Evolutionary conservation across 371 early-diverging fungal species (phyloP), one percentile per base, ranked within the genome.

Genomic region (Batkoa obscura): DNA sequence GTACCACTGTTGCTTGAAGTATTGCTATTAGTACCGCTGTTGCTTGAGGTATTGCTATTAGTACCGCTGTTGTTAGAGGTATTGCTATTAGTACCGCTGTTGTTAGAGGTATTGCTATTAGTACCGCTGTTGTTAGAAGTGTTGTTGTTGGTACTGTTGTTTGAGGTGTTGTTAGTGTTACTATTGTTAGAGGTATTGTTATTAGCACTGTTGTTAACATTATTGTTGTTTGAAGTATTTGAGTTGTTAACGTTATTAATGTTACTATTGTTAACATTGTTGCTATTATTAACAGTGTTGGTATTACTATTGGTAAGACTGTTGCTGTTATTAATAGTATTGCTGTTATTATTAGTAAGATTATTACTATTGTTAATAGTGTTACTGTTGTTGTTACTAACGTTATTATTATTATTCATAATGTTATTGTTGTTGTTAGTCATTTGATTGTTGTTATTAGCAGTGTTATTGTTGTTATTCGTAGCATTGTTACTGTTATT

Each of bases 171-270:
- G 23, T 23, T 23, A 23, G 23, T 23, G 45, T 45, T 45, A 5
- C 13, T 15, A 23, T 45, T 45, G 5, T 45, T 45, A 45, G 45
- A 15, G 23, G 23, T 23, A 23, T 45, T 45, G 12, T 13, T 23
- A 15, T 45, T 45, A 15, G 47, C 35, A 15, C 6, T 15, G 6
- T 5, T 15, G 15, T 45, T 45, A 5, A 5, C 23, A 15, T 45
- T 45, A 45, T 15, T 45, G 15, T 45, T 45, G 62, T 23, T 56
- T 59, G 38, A 43, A 54, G 32, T 39, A 36, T 39, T 62, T 42
- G 50, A 33, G 48, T 53, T 62, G 61, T 48, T 66, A 61, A 15
- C 47, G 38, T 34, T 58, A 57, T 39, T 64, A 64, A 23, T 49
- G 58, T 5, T 67, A 63, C 33, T 55, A 54, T 36, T 61, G 52